Evolutionary conservation across 2,329 filamentous ascomycete species (phyloP), one percentile per base, ranked within the genome.

Genomic region (Colletotrichum tamarilloi): DNA sequence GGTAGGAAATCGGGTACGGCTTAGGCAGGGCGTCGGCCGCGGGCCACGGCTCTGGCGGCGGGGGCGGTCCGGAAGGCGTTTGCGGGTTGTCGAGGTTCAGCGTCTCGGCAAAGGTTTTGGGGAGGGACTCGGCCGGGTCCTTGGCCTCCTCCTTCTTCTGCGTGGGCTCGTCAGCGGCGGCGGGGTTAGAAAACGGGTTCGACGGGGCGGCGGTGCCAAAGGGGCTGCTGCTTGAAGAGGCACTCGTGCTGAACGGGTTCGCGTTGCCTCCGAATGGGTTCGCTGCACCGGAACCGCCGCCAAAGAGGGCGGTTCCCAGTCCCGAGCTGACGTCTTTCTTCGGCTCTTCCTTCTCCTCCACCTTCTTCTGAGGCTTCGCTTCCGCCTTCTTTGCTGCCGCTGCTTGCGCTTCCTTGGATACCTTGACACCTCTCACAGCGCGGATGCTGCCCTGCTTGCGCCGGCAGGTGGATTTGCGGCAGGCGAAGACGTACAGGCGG

Each of bases 401-500:
- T 1, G 75, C 75, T 3, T 79, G 79, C 1, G 83, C 84, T 22
- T 86, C 83, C 32, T 82, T 81, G 77, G 86, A 86, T 24, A 91
- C 83, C 32, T 91, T 89, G 22, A 94, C 87, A 4, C 92, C 93
- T 72, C 96, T 87, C 53, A 98, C 80, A 1, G 89, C 93, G 32
- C 95, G 90, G 70, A 98, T 88, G 80, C 93, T 96, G 1, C 97
- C 97, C 24, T 92, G 89, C 78, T 95, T 96, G 75, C 95, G 89
- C 78, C 94, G 90, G 80, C 97, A 99, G 12, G 90, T 86, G 81
- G 94, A 94, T 76, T 90, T 89, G 72, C 91, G 89, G 82, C 97
- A 99, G 22, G 90, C 90, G 81, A 97, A 95, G 14, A 99, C 87
- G 79, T 98, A 98, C 22, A 99, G 81, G 74, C 96, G 91, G 77